phyloP scores from a whole-genome alignment of 306 rosid genomes.

The Astragalus membranaceus region DNA sequence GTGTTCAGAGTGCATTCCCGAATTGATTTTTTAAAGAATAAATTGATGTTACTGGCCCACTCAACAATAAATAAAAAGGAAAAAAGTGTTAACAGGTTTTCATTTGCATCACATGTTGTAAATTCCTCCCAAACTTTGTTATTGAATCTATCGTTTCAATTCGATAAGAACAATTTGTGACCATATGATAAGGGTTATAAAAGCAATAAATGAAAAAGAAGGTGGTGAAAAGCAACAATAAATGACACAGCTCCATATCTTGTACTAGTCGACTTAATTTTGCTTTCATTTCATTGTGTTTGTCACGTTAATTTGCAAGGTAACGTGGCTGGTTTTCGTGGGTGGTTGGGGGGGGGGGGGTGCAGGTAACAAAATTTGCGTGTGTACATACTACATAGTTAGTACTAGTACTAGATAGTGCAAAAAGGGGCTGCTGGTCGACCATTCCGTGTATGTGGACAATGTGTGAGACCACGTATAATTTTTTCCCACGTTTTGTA shows the following conservation, averaged over 20 bases:
- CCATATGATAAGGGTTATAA: no score
- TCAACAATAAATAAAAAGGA: neutral
- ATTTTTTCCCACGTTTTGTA: conserved; percentile 27
- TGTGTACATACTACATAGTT: neutral
- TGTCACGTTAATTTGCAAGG: neutral
- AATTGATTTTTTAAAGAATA: conserved; percentile 6
- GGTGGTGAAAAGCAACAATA: conserved; percentile 3
- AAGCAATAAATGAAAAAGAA: neutral
- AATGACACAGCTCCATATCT: neutral
- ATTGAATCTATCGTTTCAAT: neutral
- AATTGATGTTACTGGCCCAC: conserved; percentile 4
- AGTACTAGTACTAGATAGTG: neutral
- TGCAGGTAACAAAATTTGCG: neutral
- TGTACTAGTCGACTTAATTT: conserved; percentile 17
- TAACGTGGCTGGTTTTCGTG: neutral
- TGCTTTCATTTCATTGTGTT: conserved; percentile 19
- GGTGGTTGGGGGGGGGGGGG: neutral
- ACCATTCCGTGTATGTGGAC: conserved; percentile 28
- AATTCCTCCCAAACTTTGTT: conserved; percentile 8
- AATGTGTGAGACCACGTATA: conserved; percentile 1
- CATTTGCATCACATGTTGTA: conserved; percentile 27
- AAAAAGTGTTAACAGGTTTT: neutral
- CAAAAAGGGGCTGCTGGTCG: conserved; percentile 9
- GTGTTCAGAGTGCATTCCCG: neutral
- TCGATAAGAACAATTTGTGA: neutral